Percentiles rank a stretch among this genome's conserved stretches.
phyloP scores from a whole-genome alignment of 306 rosid genomes.

The Rosa lucieae region DNA sequence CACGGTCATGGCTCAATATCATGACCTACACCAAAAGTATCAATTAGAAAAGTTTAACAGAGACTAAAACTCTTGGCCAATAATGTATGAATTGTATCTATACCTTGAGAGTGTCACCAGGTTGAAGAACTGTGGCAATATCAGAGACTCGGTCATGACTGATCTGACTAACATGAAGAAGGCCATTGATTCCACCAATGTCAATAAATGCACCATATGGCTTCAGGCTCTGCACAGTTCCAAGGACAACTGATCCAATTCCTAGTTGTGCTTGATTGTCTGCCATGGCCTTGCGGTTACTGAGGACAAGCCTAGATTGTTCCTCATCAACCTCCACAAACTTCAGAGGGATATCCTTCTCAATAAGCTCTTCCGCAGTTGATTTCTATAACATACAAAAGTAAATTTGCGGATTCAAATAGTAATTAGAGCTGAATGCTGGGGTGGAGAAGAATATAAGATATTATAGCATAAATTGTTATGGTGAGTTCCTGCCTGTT shows the following conservation, averaged over 20 bases:
- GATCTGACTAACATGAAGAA: slow-evolving; percentile 98
- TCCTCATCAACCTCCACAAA: slow-evolving; percentile 98
- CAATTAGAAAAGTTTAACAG: slow-evolving; percentile 13
- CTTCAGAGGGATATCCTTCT: slow-evolving; percentile 82
- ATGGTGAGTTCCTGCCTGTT: not conserved
- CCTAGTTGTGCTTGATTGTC: slow-evolving; percentile 95
- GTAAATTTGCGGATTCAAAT: slow-evolving; percentile 7
- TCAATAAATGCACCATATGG: slow-evolving; percentile 97
- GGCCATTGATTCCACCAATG: slow-evolving; percentile 97
- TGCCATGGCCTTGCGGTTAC: slow-evolving; percentile 97
- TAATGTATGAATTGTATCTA: slow-evolving; percentile 8
- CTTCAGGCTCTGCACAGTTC: slow-evolving; percentile 87
- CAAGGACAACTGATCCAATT: slow-evolving; percentile 94
- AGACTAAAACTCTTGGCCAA: slow-evolving; percentile 16
- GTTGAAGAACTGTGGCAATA: slow-evolving; percentile 86
- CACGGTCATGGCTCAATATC: slow-evolving; percentile 94
- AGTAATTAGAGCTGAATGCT: not conserved
- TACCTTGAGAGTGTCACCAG: slow-evolving; percentile 95
- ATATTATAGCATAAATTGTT: not conserved
- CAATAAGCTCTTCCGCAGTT: slow-evolving; percentile 84
- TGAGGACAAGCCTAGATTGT: slow-evolving; percentile 83
- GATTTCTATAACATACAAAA: slow-evolving; percentile 48
- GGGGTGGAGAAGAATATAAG: not conserved
- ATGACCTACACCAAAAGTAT: slow-evolving; percentile 65
- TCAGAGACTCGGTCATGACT: slow-evolving; percentile 94